Conservation (phyloP, 2,329 filamentous ascomycete genomes). For the Apiospora pterosperma region DNA sequence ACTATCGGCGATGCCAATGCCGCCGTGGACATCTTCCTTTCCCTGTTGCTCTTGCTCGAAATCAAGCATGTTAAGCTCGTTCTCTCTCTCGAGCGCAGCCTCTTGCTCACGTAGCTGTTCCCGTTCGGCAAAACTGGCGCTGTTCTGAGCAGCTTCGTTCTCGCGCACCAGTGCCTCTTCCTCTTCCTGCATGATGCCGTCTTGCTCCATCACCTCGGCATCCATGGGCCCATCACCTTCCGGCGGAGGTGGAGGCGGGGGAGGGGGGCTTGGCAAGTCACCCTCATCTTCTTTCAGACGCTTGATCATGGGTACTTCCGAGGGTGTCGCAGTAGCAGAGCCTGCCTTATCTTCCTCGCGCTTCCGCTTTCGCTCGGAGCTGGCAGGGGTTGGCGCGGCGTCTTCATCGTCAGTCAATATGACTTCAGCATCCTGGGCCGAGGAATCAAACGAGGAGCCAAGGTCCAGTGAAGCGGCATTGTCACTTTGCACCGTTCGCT, state of each 20-base stretch:
- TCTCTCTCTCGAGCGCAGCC: slow-evolving; percentile 32
- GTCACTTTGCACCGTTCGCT: slow-evolving; percentile 28
- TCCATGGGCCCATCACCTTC: slow-evolving; percentile 32
- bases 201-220: slow-evolving; percentile 36
- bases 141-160: slow-evolving; percentile 51
- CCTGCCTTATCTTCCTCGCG: slow-evolving; percentile 43
- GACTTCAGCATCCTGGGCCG: slow-evolving; percentile 29
- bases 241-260: slow-evolving; percentile 48
- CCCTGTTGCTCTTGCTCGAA: slow-evolving; percentile 29
- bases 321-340: slow-evolving; percentile 45
- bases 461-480: slow-evolving; percentile 17
- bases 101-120: slow-evolving; percentile 30
- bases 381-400: slow-evolving; percentile 39
- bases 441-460: background rate
- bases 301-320: slow-evolving; percentile 55
- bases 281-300: slow-evolving; percentile 46
- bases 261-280: slow-evolving; percentile 30
- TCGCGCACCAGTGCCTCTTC: slow-evolving; percentile 48
- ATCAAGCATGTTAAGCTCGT: slow-evolving; percentile 35
- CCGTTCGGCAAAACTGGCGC: slow-evolving; percentile 44
- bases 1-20: slow-evolving; percentile 6
- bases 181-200: slow-evolving; percentile 44
- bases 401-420: slow-evolving; percentile 41
- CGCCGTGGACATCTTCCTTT: slow-evolving; percentile 18
- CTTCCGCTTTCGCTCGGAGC: slow-evolving; percentile 63